Base-by-base conservation (phyloP, 2,329 filamentous ascomycete genomes). In the Pestalotiopsis sp. region DNA sequence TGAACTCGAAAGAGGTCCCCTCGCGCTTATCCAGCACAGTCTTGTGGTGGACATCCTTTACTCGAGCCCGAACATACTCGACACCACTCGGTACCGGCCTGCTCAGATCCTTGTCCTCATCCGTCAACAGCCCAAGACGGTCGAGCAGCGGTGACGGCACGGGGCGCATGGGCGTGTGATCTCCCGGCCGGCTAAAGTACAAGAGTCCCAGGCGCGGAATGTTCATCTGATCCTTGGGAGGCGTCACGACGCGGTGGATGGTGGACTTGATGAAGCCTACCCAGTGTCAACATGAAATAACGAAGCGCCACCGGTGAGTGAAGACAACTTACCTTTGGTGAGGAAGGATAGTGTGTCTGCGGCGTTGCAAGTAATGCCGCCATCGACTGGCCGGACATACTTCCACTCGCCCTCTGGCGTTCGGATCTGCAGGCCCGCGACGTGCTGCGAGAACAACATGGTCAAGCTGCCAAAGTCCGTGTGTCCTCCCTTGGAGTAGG, bases 371-470 rank as follows among this genome's bases (percentile, higher is more conserved):
- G 83, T 85, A 27, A 86, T 82, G 1, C 76, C 68, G 38, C 71
- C 70, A 67, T 74, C 74, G 20, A 73, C 72, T 7, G 76, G 75
- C 11, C 71, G 69, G 4, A 77, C 76, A 68, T 76, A 73, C 69
- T 76, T 77, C 76, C 77, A 78, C 3, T 74, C 65, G 3, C 83
- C 84, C 9, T 83, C 79, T n/a, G 84, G 81, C 0, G 83, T 80
- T 2, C 78, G 75, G 3, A 85, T 83, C 72, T 89, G 86, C 12
- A 89, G 77, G 0, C 83, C 86, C 0, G 86, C 84, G 14, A 89
- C 81, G 0, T 86, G 86, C 69, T 89, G 86, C 1, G 85, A 82
- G 78, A 89, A 89, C 0, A 89, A 80, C 5, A 89, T 77, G 0
- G 86, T 88, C 0, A 88, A 76, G 62, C 71, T 76, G 20, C 75